Evolutionary conservation across 805 yeast genomes (phyloP).

Genomic region (Teunomyces cretensis): DNA sequence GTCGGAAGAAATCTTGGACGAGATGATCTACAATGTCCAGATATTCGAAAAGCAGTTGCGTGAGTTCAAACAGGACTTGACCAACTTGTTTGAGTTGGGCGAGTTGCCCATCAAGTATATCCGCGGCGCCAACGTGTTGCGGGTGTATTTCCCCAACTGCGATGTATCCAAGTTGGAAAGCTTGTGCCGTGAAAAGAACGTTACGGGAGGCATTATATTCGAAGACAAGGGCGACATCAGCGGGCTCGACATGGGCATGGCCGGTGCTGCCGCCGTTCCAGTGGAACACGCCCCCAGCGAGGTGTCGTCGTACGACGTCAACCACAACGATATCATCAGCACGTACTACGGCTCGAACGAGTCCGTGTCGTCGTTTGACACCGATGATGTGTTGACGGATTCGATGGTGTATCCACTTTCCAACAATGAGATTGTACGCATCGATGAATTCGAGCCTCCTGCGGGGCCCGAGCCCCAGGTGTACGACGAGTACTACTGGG

Average conservation of each 20-base stretch:
- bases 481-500: slow-evolving; percentile 21
- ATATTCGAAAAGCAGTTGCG: slow-evolving; percentile 41
- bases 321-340: slow-evolving; percentile 22
- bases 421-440: slow-evolving; percentile 18
- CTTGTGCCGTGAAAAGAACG: slow-evolving; percentile 58
- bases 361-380: slow-evolving; percentile 15
- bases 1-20: slow-evolving; percentile 36
- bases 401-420: slow-evolving; percentile 19
- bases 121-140: slow-evolving; percentile 35
- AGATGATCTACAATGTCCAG: slow-evolving; percentile 59
- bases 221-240: slow-evolving; percentile 21
- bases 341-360: slow-evolving; percentile 15
- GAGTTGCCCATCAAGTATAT: slow-evolving; percentile 59
- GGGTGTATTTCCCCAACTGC: slow-evolving; percentile 72
- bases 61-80: slow-evolving; percentile 44
- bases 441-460: slow-evolving; percentile 5
- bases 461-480: slow-evolving; percentile 6
- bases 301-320: slow-evolving; percentile 4
- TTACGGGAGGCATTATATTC: slow-evolving; percentile 55
- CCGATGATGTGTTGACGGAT: slow-evolving; percentile 15
- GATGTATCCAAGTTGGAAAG: slow-evolving; percentile 57
- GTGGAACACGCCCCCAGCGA: slow-evolving; percentile 1
- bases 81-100: slow-evolving; percentile 56
- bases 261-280: slow-evolving; percentile 11
- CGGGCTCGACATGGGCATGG: slow-evolving; percentile 2